phyloP scores from a whole-genome alignment of 805 yeast genomes.

The Starmerella potacharoeniae region DNA sequence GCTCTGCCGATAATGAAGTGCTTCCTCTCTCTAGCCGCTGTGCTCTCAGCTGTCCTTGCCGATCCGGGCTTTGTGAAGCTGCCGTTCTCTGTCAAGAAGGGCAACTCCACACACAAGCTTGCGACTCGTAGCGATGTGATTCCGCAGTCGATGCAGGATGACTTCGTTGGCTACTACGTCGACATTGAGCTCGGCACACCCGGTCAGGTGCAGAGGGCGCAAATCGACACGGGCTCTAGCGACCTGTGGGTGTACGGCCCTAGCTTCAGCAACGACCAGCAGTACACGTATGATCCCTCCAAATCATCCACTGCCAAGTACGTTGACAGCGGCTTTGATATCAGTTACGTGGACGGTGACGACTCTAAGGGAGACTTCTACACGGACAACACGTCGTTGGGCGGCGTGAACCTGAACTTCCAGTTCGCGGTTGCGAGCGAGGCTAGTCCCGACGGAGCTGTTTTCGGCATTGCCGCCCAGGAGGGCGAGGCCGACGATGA shows the following conservation, averaged over 20 bases:
- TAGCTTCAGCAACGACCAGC: no score
- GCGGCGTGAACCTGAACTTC: background rate
- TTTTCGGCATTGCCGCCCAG: constrained; percentile 29
- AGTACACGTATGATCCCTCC: constrained; percentile 22
- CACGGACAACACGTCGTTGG: constrained; percentile 39
- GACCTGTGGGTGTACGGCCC: constrained; percentile 49
- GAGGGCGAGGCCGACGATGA: constrained; percentile 6
- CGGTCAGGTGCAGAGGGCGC: constrained; percentile 36
- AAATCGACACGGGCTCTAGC: constrained; percentile 60
- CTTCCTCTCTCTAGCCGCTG: background rate
- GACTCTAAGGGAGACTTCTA: constrained; percentile 31
- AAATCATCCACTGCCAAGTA: constrained; percentile 18
- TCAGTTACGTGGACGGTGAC: constrained; percentile 3
- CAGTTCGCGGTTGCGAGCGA: background rate
- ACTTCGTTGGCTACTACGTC: constrained; percentile 2
- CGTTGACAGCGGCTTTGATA: background rate
- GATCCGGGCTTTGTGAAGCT: background rate
- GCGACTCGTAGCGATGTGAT: background rate
- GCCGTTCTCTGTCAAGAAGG: background rate
- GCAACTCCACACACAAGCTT: background rate
- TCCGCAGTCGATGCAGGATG: background rate
- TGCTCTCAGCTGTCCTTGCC: background rate
- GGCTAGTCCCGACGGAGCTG: constrained; percentile 2
- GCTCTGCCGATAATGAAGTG: background rate
- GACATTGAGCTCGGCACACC: constrained; percentile 39